Conservation (phyloP, 1,284 basidiomycete species). For the Trichosporon coremiiforme region DNA sequence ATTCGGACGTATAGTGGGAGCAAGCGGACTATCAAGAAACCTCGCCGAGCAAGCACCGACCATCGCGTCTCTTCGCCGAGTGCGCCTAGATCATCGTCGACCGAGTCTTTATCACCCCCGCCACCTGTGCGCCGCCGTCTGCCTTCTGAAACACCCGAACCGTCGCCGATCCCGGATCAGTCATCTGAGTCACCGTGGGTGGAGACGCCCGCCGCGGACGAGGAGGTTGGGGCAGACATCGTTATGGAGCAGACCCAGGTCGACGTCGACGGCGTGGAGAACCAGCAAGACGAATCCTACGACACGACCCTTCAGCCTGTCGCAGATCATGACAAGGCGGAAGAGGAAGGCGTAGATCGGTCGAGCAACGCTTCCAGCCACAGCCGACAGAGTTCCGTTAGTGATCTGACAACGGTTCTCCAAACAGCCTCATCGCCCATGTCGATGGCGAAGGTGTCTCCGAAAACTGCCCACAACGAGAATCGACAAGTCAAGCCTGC, state of each 20-base stretch:
- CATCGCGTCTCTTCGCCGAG: neutral
- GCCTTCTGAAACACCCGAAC: slow-evolving; percentile 8
- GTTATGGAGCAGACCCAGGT: neutral
- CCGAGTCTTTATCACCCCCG: neutral
- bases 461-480: neutral
- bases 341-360: neutral
- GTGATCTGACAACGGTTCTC: slow-evolving; percentile 11
- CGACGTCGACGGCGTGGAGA: neutral
- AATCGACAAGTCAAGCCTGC: neutral
- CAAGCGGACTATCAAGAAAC: slow-evolving; percentile 12
- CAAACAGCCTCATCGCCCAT: slow-evolving; percentile 9
- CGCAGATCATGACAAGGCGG: neutral
- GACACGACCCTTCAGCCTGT: neutral
- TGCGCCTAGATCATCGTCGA: neutral
- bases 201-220: neutral
- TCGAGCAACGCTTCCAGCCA: neutral
- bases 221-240: neutral
- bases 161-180: neutral
- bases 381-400: slow-evolving; percentile 4
- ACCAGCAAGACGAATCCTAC: neutral
- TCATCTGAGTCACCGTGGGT: neutral
- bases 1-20: slow-evolving; percentile 11
- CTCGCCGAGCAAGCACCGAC: neutral
- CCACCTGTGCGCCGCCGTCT: slow-evolving; percentile 5
- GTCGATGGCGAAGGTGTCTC: neutral